Conservation (phyloP, 352 stramenopile genomes). For the Phytophthora gonapodyides region DNA sequence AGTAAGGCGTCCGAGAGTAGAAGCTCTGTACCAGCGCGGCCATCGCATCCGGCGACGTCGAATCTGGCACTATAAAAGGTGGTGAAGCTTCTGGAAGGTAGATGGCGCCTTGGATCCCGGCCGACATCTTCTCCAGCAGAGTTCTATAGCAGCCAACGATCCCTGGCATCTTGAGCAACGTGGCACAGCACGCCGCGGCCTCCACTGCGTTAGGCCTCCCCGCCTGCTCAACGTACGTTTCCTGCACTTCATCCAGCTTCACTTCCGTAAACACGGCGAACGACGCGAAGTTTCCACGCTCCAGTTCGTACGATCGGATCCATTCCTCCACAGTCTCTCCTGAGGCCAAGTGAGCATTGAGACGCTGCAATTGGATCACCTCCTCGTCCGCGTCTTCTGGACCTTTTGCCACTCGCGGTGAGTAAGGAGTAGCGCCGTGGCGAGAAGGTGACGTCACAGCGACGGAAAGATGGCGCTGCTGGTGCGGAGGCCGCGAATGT, state of each 20-base stretch:
- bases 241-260: conserved; percentile 79
- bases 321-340: conserved; percentile 57
- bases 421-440: conserved; percentile 9
- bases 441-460: conserved; percentile 15
- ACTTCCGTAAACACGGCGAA: conserved; percentile 81
- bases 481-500: conserved; percentile 15
- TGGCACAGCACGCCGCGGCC: conserved; percentile 74
- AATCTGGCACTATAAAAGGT: not conserved
- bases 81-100: conserved; percentile 41
- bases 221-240: conserved; percentile 46
- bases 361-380: conserved; percentile 44
- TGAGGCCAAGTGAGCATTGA: conserved; percentile 49
- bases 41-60: conserved; percentile 40
- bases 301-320: conserved; percentile 72
- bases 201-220: conserved; percentile 74
- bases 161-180: conserved; percentile 77
- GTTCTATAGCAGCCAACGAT: conserved; percentile 74
- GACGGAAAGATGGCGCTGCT: conserved; percentile 30
- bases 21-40: conserved; percentile 54
- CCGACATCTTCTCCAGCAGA: conserved; percentile 69
- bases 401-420: conserved; percentile 10
- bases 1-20: conserved; percentile 71
- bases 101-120: conserved; percentile 60
- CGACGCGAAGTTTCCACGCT: conserved; percentile 69
- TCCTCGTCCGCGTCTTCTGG: conserved; percentile 34